Evolutionary conservation across 345 rosid genomes (phyloP).

Genomic region (Eutrema yunnanense): DNA sequence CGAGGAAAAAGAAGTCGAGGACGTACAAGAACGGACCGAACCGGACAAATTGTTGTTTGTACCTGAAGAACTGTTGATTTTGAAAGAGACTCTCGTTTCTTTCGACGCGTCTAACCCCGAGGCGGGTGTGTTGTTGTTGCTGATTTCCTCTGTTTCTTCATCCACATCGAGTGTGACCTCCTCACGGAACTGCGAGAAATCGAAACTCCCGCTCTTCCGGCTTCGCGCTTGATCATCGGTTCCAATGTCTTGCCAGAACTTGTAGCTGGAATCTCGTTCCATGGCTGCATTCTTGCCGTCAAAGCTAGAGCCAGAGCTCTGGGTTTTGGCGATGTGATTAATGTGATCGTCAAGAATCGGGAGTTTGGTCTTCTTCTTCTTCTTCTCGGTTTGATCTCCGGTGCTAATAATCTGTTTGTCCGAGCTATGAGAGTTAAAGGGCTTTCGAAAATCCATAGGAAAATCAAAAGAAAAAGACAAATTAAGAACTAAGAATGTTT

Average conservation of each 20-base stretch:
- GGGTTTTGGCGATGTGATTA: background rate
- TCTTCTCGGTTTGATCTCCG: background rate
- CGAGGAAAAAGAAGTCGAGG: constrained; percentile 20
- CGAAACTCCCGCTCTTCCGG: constrained; percentile 18
- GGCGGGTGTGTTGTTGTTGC: background rate
- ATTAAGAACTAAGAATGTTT: background rate
- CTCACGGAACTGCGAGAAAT: constrained; percentile 17
- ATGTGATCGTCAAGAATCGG: background rate
- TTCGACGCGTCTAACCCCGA: constrained; percentile 15
- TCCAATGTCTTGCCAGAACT: constrained; percentile 22
- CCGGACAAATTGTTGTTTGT: constrained; percentile 4
- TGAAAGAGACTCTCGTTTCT: constrained; percentile 56
- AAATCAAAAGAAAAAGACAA: background rate
- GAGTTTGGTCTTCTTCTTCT: constrained; percentile 32
- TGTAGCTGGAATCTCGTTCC: constrained; percentile 2
- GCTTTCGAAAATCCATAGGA: constrained; percentile 32
- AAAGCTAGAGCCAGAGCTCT: background rate
- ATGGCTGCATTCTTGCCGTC: background rate
- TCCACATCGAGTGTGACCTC: constrained; percentile 74
- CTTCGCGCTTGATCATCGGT: background rate
- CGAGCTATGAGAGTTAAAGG: constrained; percentile 46
- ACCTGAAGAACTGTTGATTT: constrained; percentile 21
- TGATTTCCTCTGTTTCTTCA: constrained; percentile 43
- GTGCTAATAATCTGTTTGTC: constrained; percentile 29
- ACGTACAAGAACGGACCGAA: constrained; percentile 14